Base-by-base conservation (phyloP, 805 yeast genomes). In the Wickerhamiella sorbophila region DNA sequence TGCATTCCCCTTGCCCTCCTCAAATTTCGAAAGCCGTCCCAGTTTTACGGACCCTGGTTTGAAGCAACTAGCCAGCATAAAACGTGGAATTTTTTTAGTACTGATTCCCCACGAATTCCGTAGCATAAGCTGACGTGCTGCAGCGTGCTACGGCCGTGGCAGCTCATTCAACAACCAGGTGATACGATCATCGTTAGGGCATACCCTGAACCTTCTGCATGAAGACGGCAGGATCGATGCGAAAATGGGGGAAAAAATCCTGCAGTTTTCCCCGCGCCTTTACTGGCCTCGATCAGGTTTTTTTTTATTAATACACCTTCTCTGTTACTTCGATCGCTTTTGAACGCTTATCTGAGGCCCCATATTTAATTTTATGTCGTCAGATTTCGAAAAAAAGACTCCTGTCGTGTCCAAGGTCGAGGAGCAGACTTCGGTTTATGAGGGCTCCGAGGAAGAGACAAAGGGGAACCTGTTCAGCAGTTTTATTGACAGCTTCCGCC, bases 401-500 rank as follows among this genome's bases (percentile, higher is more conserved):
- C 29, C 29, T 24, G 29, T 24, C 10, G 12, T 12, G 10, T 8
- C 29, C 29, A 24, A 24, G 29, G 29, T 8, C 10, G 29, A 24
- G 29, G 29, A 24, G 6, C 6, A 8, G 6, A 12, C 6, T 6
- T 24, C 12, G 10, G 10, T 6, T 6, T 6, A 24, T 12, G 6
- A 6, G 6, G 6, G 10, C 29, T 24, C 29, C 6, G 6, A 6
- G 29, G 29, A 8, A 8, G 29, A 24, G 35, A 18, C 12, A 18
- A 15, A 20, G 2, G 37, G 17, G 6, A 18, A 9, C 17, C 20
- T 34, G 19, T 5, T 34, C 12, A 12, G 20, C 5, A 15, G 37
- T 5, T 14, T 34, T 20, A 20, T 44, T 29, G 67, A 66, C 21
- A 56, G 64, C 41, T 65, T 68, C 48, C 57, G 65, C 22, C 72